These are phyloP conservation scores for Auricularia sp. DNA, from an alignment of 768 basidiomycete genomes.

Conservation along the genomic window DNA sequence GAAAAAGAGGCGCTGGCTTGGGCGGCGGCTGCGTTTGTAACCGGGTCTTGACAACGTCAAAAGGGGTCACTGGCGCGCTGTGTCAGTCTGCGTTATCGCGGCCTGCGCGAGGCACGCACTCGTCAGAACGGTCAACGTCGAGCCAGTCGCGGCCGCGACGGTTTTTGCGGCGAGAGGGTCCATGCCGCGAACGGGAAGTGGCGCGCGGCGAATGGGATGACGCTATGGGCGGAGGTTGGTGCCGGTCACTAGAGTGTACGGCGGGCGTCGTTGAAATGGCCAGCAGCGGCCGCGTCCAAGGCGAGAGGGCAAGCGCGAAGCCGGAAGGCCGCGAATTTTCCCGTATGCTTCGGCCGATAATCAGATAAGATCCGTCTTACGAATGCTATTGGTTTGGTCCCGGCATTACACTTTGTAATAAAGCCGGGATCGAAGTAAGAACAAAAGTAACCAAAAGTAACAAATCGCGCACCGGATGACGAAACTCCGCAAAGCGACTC, in stretches of 20 bases:
- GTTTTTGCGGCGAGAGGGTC: slow-evolving; percentile 71
- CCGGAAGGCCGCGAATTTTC: neutral
- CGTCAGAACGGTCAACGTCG: slow-evolving; percentile 71
- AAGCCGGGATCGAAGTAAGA: neutral
- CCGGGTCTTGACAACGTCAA: slow-evolving; percentile 95
- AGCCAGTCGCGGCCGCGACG: slow-evolving; percentile 68
- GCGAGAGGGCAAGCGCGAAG: neutral
- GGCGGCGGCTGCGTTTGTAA: slow-evolving; percentile 79
- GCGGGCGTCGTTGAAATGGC: too few relatives aligned
- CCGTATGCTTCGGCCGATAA: neutral
- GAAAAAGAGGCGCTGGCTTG: slow-evolving; percentile 37
- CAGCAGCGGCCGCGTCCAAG: neutral
- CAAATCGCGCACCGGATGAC: neutral
- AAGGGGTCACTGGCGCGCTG: slow-evolving; percentile 78
- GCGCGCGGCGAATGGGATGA: neutral
- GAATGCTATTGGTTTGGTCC: neutral
- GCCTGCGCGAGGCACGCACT: slow-evolving; percentile 35
- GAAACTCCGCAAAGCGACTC: neutral
- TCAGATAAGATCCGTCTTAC: neutral
- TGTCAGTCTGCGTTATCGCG: slow-evolving; percentile 8
- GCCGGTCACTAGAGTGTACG: too few relatives aligned
- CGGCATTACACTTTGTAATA: neutral
- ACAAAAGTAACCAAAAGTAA: neutral
- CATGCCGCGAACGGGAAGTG: slow-evolving; percentile 28
- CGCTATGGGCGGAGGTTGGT: too few relatives aligned